Evolutionary conservation across 2,329 filamentous ascomycete genomes (phyloP), one percentile per base, ranked within the genome.

Genomic region (Rutstroemia sp.): DNA sequence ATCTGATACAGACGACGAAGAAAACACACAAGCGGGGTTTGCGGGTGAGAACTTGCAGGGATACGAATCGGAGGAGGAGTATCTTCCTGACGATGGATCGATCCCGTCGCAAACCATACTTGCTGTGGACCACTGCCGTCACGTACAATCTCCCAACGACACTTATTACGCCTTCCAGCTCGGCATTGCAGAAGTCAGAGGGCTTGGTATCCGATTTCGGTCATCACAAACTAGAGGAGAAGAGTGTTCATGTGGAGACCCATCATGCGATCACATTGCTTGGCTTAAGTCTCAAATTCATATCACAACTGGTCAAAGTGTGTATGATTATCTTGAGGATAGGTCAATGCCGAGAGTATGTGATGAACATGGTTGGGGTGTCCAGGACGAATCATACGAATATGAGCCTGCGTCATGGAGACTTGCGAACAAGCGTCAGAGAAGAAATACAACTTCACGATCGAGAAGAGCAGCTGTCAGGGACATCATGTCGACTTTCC

Each of bases 401-500:
- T 48, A 54, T 8, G 52, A 51, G n/a, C 64, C 65, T 27, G 60
- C 60, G 8, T 45, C 57, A 51, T 69, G 66, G 64, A 53, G 60
- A 34, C 58, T 68, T 21, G 59, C 58, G 47, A 68, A 67, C 42
- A 55, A 60, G 38, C 49, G 38, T 17, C 47, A 19, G 12, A 51
- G 48, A 10, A 40, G 21, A 47, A 36, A 30, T 39, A 19, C 30
- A 38, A n/a, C n/a, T 19, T 16, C 48, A 16, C 48, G 54, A 21
- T 50, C 57, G 25, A 60, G 66, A 34, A 56, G 61, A 49, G 48
- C 48, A 12, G 49, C 42, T 16, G 61, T 67, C 30, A 63, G 64
- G 10, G 64, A 68, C 50, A 66, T 69, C 25, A 59, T 69, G 63
- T 65, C 64, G 7, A 62, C 65, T 23, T 58, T 67, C 17, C 63